phyloP scores from a whole-genome alignment of 192 early-diverging fungal species.

The Pilaira anomala region DNA sequence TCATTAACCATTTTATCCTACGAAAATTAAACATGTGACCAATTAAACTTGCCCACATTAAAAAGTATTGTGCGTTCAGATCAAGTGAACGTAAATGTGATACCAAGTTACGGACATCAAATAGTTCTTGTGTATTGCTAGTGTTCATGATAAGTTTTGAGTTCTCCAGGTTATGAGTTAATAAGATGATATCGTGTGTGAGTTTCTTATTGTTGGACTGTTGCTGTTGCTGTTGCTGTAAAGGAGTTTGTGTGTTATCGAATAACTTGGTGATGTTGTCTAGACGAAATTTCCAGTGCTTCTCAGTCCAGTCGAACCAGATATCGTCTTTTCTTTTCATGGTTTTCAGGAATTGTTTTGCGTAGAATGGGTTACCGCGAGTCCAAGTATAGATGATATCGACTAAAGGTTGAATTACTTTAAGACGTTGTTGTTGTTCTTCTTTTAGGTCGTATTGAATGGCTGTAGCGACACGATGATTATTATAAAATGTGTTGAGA shows the following conservation, averaged over 20 bases:
- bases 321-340: constrained; percentile 28
- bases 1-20: constrained; percentile 24
- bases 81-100: constrained; percentile 14
- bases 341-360: constrained; percentile 19
- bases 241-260: background rate
- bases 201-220: background rate
- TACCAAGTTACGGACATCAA: constrained; percentile 21
- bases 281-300: constrained; percentile 25
- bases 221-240: too few relatives aligned
- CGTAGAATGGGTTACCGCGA: constrained; percentile 27
- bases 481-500: background rate
- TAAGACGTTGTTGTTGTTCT: background rate
- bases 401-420: background rate
- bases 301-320: constrained; percentile 25
- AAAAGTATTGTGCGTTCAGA: constrained; percentile 16
- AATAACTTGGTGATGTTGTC: constrained; percentile 8
- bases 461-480: background rate
- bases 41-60: constrained; percentile 29
- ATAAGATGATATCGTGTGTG: background rate
- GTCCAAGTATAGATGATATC: constrained; percentile 21
- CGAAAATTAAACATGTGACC: constrained; percentile 23
- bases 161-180: background rate
- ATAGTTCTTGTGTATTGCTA: background rate
- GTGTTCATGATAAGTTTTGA: too few relatives aligned
- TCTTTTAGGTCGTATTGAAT: background rate